phyloP scores from a whole-genome alignment of 1,139 yeast genomes.

The Saccharomyces hybrid region DNA sequence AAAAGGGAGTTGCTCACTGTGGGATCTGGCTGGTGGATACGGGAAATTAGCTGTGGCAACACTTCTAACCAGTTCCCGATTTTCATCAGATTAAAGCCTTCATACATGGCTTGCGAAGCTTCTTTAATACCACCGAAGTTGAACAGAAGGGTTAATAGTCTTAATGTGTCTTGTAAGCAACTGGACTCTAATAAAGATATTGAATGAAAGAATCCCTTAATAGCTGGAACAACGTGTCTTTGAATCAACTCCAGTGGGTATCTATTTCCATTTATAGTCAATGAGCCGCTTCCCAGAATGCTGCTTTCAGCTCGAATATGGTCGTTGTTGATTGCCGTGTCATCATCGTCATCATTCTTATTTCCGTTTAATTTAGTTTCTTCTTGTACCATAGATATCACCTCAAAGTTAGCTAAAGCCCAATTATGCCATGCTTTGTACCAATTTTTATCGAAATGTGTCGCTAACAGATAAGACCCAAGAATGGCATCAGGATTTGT shows the following conservation, averaged over 20 bases:
- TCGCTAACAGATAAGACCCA: conserved; percentile 88
- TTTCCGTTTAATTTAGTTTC: conserved; percentile 22
- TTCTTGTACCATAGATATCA: conserved; percentile 53
- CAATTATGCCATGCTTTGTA: conserved; percentile 99
- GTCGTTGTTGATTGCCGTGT: conserved; percentile 5
- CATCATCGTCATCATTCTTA: conserved; percentile 12
- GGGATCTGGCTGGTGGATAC: conserved; percentile 92
- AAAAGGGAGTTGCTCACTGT: conserved; percentile 74
- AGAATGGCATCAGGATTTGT: conserved; percentile 63
- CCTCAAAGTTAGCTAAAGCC: conserved; percentile 97
- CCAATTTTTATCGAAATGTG: conserved; percentile 90
- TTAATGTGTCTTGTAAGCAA: conserved; percentile 84
- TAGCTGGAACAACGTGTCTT: conserved; percentile 89
- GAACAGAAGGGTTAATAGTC: conserved; percentile 90
- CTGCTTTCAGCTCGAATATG: conserved; percentile 11
- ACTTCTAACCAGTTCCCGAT: conserved; percentile 95
- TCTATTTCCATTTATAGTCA: conserved; percentile 18
- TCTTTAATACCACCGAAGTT: conserved; percentile 90
- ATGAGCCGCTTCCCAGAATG: conserved; percentile 22
- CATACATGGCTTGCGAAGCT: conserved; percentile 84
- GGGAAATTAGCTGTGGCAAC: conserved; percentile 88
- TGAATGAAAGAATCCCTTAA: conserved; percentile 91
- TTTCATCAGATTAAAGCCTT: conserved; percentile 83
- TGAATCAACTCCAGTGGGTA: conserved; percentile 58
- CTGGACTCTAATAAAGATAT: conserved; percentile 80